Conservation (phyloP, 495 filamentous ascomycete species). For the Aspergillus kassunensis region DNA sequence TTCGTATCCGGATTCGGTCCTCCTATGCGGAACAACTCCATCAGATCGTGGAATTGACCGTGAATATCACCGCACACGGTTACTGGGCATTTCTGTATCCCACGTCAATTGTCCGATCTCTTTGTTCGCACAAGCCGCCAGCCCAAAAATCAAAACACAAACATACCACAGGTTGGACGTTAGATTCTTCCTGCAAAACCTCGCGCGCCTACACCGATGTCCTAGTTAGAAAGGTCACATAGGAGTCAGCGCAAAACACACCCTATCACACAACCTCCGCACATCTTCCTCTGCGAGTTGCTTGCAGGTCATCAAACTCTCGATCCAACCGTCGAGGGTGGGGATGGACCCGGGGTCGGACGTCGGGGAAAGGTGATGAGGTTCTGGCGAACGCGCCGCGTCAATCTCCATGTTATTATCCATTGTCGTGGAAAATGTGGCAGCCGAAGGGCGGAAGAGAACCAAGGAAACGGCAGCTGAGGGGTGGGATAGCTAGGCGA, state of each 20-base stretch:
- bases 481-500: slow-evolving; percentile 29
- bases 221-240: slow-evolving; percentile 4
- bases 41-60: slow-evolving; percentile 89
- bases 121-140: no score
- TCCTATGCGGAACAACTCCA: slow-evolving; percentile 92
- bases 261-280: slow-evolving; percentile 94
- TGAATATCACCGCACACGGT: slow-evolving; percentile 94
- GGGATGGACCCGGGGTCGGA: slow-evolving; percentile 85
- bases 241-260: slow-evolving; percentile 40
- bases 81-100: slow-evolving; percentile 79
- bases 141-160: slow-evolving; percentile 15
- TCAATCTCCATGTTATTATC: slow-evolving; percentile 98
- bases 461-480: slow-evolving; percentile 24
- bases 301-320: slow-evolving; percentile 97
- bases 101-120: slow-evolving; percentile 1
- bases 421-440: slow-evolving; percentile 49
- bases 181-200: slow-evolving; percentile 94
- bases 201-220: slow-evolving; percentile 69
- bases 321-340: slow-evolving; percentile 96
- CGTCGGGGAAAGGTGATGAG: slow-evolving; percentile 66
- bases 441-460: slow-evolving; percentile 2
- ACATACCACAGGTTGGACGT: slow-evolving; percentile 97
- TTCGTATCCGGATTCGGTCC: slow-evolving; percentile 91
- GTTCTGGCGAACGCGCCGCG: slow-evolving; percentile 73
- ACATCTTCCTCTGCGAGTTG: slow-evolving; percentile 94